Conservation (phyloP, 1,284 basidiomycete genomes). For the Inonotus obliquus region DNA sequence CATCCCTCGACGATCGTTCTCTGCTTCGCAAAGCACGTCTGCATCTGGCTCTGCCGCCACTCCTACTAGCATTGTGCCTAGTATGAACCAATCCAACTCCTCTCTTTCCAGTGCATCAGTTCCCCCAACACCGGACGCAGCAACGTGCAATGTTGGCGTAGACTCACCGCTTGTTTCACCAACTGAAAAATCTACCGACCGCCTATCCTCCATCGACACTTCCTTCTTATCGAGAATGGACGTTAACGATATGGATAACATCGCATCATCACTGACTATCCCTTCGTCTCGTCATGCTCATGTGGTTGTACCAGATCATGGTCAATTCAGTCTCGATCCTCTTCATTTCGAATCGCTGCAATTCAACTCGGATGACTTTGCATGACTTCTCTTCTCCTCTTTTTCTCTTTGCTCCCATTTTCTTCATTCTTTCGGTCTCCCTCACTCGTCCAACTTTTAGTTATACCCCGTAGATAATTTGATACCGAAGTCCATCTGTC, state of each 20-base stretch:
- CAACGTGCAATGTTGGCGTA: background rate
- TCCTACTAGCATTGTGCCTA: constrained; percentile 9
- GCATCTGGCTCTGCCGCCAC: background rate
- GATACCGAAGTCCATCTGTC: constrained; percentile 3
- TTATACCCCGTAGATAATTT: constrained; percentile 6
- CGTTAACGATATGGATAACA: constrained; percentile 5
- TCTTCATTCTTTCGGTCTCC: background rate
- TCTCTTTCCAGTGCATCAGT: constrained; percentile 12
- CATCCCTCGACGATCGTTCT: constrained; percentile 1
- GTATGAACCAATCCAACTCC: constrained; percentile 13
- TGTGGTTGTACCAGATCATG: background rate
- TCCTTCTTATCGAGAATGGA: background rate
- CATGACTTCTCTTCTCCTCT: constrained; percentile 1
- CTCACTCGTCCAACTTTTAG: too few relatives aligned
- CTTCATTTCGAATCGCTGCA: constrained; percentile 18
- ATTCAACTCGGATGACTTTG: constrained; percentile 16
- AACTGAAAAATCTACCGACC: background rate
- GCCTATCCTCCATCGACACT: background rate
- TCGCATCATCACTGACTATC: constrained; percentile 14
- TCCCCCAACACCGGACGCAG: constrained; percentile 10
- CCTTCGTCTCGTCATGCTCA: background rate
- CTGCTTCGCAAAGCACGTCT: constrained; percentile 6
- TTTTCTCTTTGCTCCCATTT: background rate
- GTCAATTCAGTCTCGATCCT: constrained; percentile 6
- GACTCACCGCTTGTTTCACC: constrained; percentile 8